Evolutionary conservation across 345 rosid genomes (phyloP).

Genomic region (Dimocarpus longan): DNA sequence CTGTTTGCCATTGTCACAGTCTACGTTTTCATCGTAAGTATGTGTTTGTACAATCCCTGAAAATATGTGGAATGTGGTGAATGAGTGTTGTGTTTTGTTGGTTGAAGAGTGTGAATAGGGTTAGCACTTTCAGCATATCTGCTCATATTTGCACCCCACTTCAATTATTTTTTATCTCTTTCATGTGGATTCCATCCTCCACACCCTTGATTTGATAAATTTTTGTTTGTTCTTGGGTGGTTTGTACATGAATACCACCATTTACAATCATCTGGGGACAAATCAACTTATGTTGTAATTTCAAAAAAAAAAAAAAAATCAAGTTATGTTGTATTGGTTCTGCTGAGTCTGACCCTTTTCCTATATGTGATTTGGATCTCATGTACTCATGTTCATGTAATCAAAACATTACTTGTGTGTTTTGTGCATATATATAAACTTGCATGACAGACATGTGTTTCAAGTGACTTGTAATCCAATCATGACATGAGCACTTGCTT

Average conservation of each 20-base stretch:
- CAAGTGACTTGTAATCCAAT: not conserved
- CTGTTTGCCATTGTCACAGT: too few relatives aligned
- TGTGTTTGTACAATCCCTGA: too few relatives aligned
- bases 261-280: not conserved
- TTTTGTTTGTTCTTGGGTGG: too few relatives aligned
- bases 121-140: too few relatives aligned
- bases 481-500: not conserved
- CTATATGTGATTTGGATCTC: too few relatives aligned
- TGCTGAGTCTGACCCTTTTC: too few relatives aligned
- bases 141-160: not conserved
- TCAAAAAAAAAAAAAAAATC: too few relatives aligned
- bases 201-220: not conserved
- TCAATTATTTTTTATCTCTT: not conserved
- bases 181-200: not conserved
- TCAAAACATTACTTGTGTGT: not conserved
- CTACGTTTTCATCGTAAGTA: too few relatives aligned
- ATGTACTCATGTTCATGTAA: too few relatives aligned
- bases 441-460: not conserved
- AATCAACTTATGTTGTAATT: not conserved
- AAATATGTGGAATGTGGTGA: too few relatives aligned
- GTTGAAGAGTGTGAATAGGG: too few relatives aligned
- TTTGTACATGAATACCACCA: not conserved
- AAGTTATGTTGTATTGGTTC: not conserved
- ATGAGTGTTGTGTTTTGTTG: too few relatives aligned
- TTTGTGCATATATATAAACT: not conserved